These are phyloP conservation scores for Exutisphaerella laricina DNA, from an alignment of 2,329 filamentous ascomycete species.

Conservation along the genomic window DNA sequence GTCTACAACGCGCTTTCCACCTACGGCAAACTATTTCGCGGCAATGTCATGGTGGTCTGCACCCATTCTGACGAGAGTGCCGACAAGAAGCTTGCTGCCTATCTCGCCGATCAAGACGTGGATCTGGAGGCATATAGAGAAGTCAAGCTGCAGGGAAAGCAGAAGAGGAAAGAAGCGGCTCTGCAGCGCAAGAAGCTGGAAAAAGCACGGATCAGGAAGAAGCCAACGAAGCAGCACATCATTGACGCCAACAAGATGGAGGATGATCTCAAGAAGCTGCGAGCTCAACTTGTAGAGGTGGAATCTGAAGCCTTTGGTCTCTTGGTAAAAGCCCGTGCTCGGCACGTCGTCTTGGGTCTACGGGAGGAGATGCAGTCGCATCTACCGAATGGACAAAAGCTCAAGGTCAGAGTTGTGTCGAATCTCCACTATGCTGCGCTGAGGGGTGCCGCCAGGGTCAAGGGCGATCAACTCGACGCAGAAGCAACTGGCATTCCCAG, in stretches of 20 bases:
- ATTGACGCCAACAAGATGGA: background rate
- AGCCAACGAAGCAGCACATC: background rate
- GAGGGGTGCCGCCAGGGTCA: constrained; percentile 7
- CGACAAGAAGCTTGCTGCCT: background rate
- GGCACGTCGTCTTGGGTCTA: constrained; percentile 7
- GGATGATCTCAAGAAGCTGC: background rate
- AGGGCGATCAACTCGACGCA: constrained; percentile 4
- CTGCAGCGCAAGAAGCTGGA: background rate
- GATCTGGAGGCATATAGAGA: background rate
- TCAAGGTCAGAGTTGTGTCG: constrained; percentile 22
- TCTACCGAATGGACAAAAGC: constrained; percentile 8
- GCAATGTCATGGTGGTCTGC: constrained; percentile 7
- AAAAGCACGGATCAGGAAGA: background rate
- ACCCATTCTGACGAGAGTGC: constrained; percentile 8
- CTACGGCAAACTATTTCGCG: constrained; percentile 7
- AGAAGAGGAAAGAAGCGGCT: background rate
- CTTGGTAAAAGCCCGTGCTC: constrained; percentile 20
- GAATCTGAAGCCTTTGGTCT: constrained; percentile 5
- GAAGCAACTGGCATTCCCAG: constrained; percentile 22
- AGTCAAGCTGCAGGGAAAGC: background rate
- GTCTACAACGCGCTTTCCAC: constrained; percentile 3
- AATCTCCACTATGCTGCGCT: constrained; percentile 24
- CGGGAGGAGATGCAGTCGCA: constrained; percentile 6
- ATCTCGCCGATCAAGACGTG: background rate
- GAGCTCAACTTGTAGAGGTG: constrained; percentile 1